phyloP scores from a whole-genome alignment of 2,329 filamentous ascomycete species.

The Talaromyces marneffei region DNA sequence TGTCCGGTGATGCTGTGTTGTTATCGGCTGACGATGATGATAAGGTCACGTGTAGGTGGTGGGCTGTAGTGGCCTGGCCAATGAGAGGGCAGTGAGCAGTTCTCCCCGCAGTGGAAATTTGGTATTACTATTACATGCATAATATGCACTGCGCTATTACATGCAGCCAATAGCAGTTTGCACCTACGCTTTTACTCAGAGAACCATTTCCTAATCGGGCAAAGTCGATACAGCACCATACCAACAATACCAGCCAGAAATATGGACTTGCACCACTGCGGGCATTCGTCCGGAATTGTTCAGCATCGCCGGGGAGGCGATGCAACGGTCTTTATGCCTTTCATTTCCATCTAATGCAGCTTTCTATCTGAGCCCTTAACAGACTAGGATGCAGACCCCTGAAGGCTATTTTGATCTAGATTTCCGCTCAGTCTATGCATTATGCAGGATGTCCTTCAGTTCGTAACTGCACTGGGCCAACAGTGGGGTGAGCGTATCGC shows the following conservation, averaged over 20 bases:
- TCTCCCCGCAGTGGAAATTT: neutral
- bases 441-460: neutral
- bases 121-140: conserved; percentile 1
- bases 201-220: neutral
- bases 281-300: neutral
- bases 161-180: neutral
- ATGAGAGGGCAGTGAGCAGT: neutral
- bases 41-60: conserved; percentile 15
- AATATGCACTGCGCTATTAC: neutral
- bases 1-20: neutral
- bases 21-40: conserved; percentile 9
- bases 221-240: neutral
- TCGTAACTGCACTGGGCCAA: neutral
- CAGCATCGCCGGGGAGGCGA: neutral
- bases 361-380: too few species aligned
- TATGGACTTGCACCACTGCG: neutral
- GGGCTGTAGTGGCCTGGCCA: neutral
- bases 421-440: neutral
- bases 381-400: neutral
- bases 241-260: neutral
- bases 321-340: neutral
- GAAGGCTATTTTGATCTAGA: neutral
- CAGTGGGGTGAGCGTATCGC: neutral
- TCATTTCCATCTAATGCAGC: neutral
- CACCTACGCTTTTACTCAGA: neutral